Percentiles rank a stretch among this genome's conserved stretches.
These are phyloP conservation scores for Primulina huaijiensis DNA, from an alignment of 257 asterid species.

Conservation along the genomic window DNA sequence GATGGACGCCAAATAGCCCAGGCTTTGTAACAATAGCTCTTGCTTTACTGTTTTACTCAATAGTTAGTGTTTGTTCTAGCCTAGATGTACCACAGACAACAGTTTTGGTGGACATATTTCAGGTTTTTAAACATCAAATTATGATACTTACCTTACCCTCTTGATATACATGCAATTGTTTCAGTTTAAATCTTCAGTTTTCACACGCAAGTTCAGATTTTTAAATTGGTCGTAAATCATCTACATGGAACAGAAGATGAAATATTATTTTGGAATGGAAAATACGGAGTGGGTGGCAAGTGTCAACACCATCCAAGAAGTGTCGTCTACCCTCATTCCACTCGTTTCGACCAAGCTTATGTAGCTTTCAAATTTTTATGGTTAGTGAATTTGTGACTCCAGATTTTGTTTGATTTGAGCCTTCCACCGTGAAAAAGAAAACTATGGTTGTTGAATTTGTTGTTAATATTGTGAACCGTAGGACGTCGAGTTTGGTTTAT, in stretches of 20 bases:
- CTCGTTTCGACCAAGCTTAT: too few relatives aligned
- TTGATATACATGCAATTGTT: neutral
- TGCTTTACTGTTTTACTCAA: neutral
- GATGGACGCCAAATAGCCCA: neutral
- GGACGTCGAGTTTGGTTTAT: too few relatives aligned
- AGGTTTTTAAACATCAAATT: neutral
- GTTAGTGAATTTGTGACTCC: too few relatives aligned
- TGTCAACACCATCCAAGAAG: too few relatives aligned
- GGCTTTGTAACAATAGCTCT: neutral
- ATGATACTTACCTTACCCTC: neutral
- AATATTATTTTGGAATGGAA: neutral
- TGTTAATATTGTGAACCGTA: too few relatives aligned
- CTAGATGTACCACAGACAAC: neutral
- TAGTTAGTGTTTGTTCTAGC: neutral
- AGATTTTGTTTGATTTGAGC: too few relatives aligned
- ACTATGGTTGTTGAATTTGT: neutral
- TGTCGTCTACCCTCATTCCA: too few relatives aligned
- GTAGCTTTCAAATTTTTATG: too few relatives aligned
- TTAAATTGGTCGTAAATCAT: neutral
- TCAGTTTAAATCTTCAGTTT: neutral
- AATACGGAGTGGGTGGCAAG: too few relatives aligned
- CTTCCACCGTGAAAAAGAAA: too few relatives aligned
- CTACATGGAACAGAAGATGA: neutral
- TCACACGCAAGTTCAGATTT: too few relatives aligned
- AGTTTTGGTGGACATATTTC: neutral